Conservation (phyloP, 1,284 basidiomycete species). For the Ganoderma sinense region DNA sequence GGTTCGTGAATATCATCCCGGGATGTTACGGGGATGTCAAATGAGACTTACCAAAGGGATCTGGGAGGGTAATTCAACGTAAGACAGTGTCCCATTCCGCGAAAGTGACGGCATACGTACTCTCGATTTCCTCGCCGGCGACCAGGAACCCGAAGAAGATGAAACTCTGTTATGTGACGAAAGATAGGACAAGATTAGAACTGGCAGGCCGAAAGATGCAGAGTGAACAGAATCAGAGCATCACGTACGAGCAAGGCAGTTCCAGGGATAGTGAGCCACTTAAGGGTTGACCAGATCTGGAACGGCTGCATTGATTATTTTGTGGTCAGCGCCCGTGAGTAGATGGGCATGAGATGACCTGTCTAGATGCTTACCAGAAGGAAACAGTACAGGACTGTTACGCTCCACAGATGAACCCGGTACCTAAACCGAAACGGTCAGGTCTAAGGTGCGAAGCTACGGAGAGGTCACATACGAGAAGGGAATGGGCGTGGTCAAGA, state of each 20-base stretch:
- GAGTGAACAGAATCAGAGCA: not conserved
- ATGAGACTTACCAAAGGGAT: slow-evolving; percentile 56
- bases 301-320: slow-evolving; percentile 55
- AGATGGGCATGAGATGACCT: not conserved
- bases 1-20: not conserved
- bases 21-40: slow-evolving; percentile 1
- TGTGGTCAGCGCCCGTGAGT: not conserved
- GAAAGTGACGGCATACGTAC: slow-evolving; percentile 44
- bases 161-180: slow-evolving; percentile 48
- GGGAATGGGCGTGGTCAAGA: slow-evolving; percentile 82
- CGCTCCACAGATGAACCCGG: slow-evolving; percentile 70
- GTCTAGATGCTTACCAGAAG: slow-evolving; percentile 50
- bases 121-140: slow-evolving; percentile 76
- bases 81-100: slow-evolving; percentile 21
- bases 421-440: slow-evolving; percentile 50
- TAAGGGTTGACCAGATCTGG: slow-evolving; percentile 67
- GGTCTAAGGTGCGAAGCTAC: not conserved
- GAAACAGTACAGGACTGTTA: slow-evolving; percentile 65
- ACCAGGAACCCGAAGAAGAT: slow-evolving; percentile 77
- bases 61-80: slow-evolving; percentile 39
- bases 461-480: slow-evolving; percentile 58
- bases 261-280: slow-evolving; percentile 73
- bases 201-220: not conserved
- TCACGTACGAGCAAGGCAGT: slow-evolving; percentile 50
- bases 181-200: not conserved